Conservation (phyloP, 169 alveolate genomes). For the Babesia bovis region DNA sequence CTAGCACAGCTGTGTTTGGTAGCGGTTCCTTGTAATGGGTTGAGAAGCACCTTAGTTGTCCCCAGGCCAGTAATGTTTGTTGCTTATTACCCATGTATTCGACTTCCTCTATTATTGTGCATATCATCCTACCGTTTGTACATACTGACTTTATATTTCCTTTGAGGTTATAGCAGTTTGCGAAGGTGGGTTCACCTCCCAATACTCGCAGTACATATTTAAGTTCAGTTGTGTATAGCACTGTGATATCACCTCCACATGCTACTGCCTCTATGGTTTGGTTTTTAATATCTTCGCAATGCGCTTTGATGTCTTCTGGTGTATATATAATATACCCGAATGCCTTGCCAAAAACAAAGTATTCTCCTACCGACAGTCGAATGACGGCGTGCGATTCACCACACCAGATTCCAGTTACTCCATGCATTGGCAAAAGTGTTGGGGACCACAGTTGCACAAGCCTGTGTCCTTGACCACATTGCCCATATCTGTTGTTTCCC, state of each 20-base stretch:
- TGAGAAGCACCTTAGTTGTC: slow-evolving; percentile 42
- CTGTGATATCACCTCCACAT: slow-evolving; percentile 45
- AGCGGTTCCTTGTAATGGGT: slow-evolving; percentile 46
- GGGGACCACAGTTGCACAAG: slow-evolving; percentile 44
- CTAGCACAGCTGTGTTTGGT: slow-evolving; percentile 40
- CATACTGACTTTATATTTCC: slow-evolving; percentile 42
- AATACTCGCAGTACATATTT: slow-evolving; percentile 38
- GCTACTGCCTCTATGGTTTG: slow-evolving; percentile 39
- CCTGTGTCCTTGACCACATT: slow-evolving; percentile 68
- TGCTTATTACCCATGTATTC: background rate
- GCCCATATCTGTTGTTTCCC: slow-evolving; percentile 68
- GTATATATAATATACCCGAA: slow-evolving; percentile 31
- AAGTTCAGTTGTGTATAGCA: slow-evolving; percentile 52
- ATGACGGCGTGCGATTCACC: slow-evolving; percentile 32
- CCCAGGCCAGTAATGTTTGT: slow-evolving; percentile 32
- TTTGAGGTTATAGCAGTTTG: slow-evolving; percentile 29
- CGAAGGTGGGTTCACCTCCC: slow-evolving; percentile 13
- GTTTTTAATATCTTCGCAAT: slow-evolving; percentile 13
- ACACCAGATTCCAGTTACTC: slow-evolving; percentile 20
- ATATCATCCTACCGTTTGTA: slow-evolving; percentile 54
- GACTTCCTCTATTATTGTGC: slow-evolving; percentile 39
- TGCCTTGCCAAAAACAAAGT: slow-evolving; percentile 48
- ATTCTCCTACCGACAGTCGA: slow-evolving; percentile 25
- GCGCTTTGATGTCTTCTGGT: slow-evolving; percentile 35
- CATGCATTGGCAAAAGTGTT: slow-evolving; percentile 13